Evolutionary conservation across 2,329 filamentous ascomycete genomes (phyloP).

Genomic region (Penicillium sp.): DNA sequence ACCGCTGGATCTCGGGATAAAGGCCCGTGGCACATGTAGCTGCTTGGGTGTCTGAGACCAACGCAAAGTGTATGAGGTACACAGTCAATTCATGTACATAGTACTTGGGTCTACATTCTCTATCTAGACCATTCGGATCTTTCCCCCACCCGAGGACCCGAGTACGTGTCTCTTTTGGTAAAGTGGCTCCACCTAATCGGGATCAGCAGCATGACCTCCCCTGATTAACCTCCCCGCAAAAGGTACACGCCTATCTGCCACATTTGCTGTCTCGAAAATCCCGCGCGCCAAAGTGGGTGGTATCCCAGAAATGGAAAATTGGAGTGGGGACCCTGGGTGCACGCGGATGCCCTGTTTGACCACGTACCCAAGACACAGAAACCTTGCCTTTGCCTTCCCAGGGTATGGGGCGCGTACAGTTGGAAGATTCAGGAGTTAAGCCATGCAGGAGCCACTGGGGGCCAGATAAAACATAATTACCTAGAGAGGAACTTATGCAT

Average conservation of each 20-base stretch:
- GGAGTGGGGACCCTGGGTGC: not conserved
- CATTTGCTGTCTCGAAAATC: slow-evolving; percentile 15
- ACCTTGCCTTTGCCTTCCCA: not conserved
- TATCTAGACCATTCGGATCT: not conserved
- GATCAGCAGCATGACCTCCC: slow-evolving; percentile 6
- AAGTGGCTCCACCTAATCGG: not conserved
- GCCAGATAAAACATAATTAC: not conserved
- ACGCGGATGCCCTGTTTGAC: not conserved
- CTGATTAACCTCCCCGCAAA: slow-evolving; percentile 16
- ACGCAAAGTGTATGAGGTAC: not conserved
- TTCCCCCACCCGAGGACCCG: not conserved
- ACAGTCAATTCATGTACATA: not conserved
- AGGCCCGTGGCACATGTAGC: slow-evolving; percentile 9
- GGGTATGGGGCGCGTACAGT: not conserved
- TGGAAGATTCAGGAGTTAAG: not conserved
- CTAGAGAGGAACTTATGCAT: not conserved
- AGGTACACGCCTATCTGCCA: slow-evolving; percentile 1
- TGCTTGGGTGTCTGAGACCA: slow-evolving; percentile 23
- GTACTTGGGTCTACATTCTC: not conserved
- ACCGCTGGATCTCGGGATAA: slow-evolving; percentile 20
- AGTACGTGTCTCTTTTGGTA: not conserved
- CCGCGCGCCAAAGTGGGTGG: slow-evolving; percentile 16
- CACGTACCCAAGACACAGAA: not conserved
- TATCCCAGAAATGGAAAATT: not conserved
- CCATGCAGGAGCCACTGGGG: not conserved